Evolutionary conservation across 164 flowering plant genomes (phyloP), one percentile per base, ranked within the genome.

Genomic region (Buxus sempervirens): DNA sequence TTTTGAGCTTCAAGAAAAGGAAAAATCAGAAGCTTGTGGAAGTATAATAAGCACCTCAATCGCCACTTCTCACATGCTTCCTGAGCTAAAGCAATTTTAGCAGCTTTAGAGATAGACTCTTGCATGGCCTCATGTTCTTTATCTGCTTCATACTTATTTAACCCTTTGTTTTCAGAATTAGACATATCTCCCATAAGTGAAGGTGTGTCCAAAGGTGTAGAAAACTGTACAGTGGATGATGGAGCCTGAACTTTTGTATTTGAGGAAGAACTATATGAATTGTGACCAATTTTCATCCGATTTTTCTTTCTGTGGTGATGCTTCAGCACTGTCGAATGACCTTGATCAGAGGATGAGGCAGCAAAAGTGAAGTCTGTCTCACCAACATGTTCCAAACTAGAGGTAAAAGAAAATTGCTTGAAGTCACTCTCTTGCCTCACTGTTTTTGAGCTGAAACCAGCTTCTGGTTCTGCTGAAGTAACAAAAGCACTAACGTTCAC

Each of bases 31-130:
- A 65, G 21, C 22, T 27, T 45, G 36, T 57, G 16, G n/a, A n/a
- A 22, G 20, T 23, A 58, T 23, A 36, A 25, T 18, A 42, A 74
- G 65, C 67, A 89, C 94, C 94, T 89, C 38, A 84, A 58, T 62
- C 90, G 86, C 91, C 94, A 89, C 69, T 80, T 85, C 72, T 89
- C 94, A 82, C 94, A 89, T 48, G 84, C 77, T 76, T 88, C 88
- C 64, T 79, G 84, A 64, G 82, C 76, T 58, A 80, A 80, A 59
- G 70, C n/a, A 45, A 66, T 22, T 45, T 66, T 69, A 66, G 76
- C 67, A 66, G 75, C 54, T n/a, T 65, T 28, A 53, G 81, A 65
- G 58, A 56, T 49, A n/a, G 66, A 58, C 51, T 68, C 75, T 49
- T 77, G 75, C 65, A 60, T 70, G 66, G 67, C 58, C 15, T 58